Evolutionary conservation across 345 rosid genomes (phyloP).

Genomic region (Heritiera littoralis): DNA sequence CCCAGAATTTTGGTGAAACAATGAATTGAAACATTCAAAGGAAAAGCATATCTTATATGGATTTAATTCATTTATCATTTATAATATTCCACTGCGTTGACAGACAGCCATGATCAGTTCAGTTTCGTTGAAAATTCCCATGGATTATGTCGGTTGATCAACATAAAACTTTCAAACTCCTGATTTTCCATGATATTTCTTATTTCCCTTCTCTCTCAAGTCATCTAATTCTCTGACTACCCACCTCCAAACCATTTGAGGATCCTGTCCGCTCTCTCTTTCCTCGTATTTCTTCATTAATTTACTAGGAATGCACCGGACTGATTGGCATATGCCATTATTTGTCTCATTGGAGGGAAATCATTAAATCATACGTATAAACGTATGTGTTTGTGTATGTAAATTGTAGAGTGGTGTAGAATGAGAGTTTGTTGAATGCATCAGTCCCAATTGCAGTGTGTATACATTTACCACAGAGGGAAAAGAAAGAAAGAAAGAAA

Average conservation of each 20-base stretch:
- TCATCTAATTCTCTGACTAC: constrained; percentile 20
- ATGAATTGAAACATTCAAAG: background rate
- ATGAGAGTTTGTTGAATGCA: background rate
- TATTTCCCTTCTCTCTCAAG: constrained; percentile 19
- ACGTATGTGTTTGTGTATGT: too few species aligned
- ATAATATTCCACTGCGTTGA: background rate
- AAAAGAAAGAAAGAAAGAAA: background rate
- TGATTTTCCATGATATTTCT: constrained; percentile 2
- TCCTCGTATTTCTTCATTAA: background rate
- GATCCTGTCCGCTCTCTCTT: constrained; percentile 1
- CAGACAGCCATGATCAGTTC: background rate
- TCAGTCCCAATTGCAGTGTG: background rate
- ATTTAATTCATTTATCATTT: background rate
- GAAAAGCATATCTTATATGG: background rate
- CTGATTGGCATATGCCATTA: background rate
- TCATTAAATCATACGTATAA: background rate
- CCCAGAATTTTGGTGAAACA: background rate
- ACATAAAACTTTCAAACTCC: constrained; percentile 23
- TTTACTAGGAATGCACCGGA: background rate
- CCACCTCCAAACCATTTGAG: constrained; percentile 26
- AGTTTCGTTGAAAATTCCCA: constrained; percentile 12
- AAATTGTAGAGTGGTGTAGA: background rate
- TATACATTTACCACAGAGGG: background rate
- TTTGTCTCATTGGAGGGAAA: background rate
- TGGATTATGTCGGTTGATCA: constrained; percentile 25